Base-by-base conservation (phyloP, 805 yeast genomes). In the Barnettozyma wickerhamii region DNA sequence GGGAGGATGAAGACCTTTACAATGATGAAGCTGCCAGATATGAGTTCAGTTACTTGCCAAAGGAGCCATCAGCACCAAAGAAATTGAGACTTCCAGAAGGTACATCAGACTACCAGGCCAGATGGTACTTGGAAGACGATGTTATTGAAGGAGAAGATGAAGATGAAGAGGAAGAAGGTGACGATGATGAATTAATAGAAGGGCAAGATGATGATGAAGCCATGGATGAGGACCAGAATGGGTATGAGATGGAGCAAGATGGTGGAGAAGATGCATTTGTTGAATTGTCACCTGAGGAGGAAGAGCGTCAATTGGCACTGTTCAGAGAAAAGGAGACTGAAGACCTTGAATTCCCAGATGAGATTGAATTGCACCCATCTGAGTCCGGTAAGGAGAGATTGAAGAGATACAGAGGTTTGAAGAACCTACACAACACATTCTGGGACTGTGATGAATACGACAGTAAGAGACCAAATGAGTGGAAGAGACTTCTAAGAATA, bases 291-390 rank as follows among this genome's bases (percentile, higher is more conserved):
- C 79, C 82, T 26, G 96, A 86, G 52, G 96, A 88, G 52, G 96
- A 87, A 60, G 79, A 78, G 45, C 74, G 79, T 52, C 96, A 90
- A 63, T 69, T 88, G 47, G 66, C 73, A 42, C 75, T 72, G 53
- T 89, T 72, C 65, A 77, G 93, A 51, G 71, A 70, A 30, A 62
- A 77, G 47, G 96, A 80, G 50, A 75, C 75, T 45, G 97, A 90
- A 41, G 97, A 88, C 59, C 72, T 78, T 27, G 96, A 90, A 53
- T 93, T 89, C 70, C 98, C 98, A 0, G 99, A 93, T 64, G 99
- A 93, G 65, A 65, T 91, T 41, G 98, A 93, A 60, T 66, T 93
- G 32, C 74, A 72, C 34, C 97, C 97, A 23, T 58, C 63, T 6
- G 90, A 76, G 49, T 73, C 84, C 5, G 98, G 86, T 9, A 75